Conservation (phyloP, 768 basidiomycete genomes). For the Exidia glandulosa region DNA sequence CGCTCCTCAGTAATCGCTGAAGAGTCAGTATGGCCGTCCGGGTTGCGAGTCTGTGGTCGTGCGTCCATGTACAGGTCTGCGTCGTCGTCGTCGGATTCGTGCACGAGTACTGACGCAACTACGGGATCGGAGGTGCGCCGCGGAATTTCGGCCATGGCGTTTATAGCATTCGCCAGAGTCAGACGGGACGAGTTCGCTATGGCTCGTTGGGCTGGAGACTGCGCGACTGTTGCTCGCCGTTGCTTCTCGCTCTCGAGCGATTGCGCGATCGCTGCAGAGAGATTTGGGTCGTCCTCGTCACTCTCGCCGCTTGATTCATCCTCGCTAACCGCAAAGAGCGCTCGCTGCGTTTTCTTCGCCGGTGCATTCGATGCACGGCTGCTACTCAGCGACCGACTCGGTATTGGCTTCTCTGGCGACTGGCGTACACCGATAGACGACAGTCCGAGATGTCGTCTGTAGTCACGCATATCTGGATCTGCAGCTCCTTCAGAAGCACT, state of each 20-base stretch:
- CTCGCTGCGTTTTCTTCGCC: conserved; percentile 26
- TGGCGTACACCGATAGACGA: conserved; percentile 44
- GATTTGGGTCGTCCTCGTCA: conserved; percentile 43
- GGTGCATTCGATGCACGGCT: conserved; percentile 17
- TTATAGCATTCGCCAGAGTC: not conserved
- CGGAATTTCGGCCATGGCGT: not conserved
- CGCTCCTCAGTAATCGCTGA: too few relatives aligned
- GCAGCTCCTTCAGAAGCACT: conserved; percentile 21
- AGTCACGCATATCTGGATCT: conserved; percentile 56
- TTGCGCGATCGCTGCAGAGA: conserved; percentile 51
- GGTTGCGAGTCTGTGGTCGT: too few relatives aligned
- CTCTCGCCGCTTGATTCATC: conserved; percentile 11
- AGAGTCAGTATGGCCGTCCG: too few relatives aligned
- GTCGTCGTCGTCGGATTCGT: not conserved
- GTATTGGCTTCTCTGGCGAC: conserved; percentile 24
- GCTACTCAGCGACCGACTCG: not conserved
- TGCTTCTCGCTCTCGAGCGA: conserved; percentile 35
- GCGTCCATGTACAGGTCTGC: too few relatives aligned
- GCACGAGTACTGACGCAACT: too few relatives aligned
- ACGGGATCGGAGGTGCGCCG: not conserved
- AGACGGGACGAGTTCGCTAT: conserved; percentile 4
- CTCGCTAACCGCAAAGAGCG: conserved; percentile 45
- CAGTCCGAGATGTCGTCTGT: conserved; percentile 50
- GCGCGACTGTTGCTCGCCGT: conserved; percentile 16
- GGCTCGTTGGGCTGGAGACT: conserved; percentile 4